A percentile compares a stretch with the other conserved stretches of the same genome.
Evolutionary conservation across 371 early-diverging fungal genomes (phyloP).

Genomic region (Mucor circinelloides): DNA sequence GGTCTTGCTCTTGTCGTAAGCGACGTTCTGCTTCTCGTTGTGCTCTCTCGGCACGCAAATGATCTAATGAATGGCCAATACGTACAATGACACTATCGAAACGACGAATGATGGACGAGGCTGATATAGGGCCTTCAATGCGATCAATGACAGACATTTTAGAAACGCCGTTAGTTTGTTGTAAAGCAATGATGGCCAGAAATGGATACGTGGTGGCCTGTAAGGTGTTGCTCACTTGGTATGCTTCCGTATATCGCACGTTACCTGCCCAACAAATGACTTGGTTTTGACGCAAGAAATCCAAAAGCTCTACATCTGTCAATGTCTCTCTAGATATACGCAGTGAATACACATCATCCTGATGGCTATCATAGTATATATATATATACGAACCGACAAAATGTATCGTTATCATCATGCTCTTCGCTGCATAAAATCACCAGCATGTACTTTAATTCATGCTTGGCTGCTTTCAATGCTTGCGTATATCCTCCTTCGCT

Average conservation of each 20-base stretch:
- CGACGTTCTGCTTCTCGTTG: conserved; percentile 69
- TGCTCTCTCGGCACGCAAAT: conserved; percentile 60
- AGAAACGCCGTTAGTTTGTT: conserved; percentile 24
- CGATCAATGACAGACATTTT: conserved; percentile 68
- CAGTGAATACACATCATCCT: neutral
- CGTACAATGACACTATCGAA: conserved; percentile 55
- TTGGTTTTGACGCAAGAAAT: conserved; percentile 64
- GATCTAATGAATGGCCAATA: conserved; percentile 54
- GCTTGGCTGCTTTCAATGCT: conserved; percentile 70
- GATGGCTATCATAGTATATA: neutral
- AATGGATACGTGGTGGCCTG: conserved; percentile 82
- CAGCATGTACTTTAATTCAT: conserved; percentile 71
- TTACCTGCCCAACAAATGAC: conserved; percentile 82
- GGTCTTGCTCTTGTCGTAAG: conserved; percentile 83
- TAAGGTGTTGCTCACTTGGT: conserved; percentile 70
- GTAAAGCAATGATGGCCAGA: conserved; percentile 70
- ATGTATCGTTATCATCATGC: conserved; percentile 75
- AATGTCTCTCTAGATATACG: conserved; percentile 52
- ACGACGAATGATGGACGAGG: conserved; percentile 53
- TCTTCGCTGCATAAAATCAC: conserved; percentile 76
- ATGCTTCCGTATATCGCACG: conserved; percentile 72
- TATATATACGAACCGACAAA: conserved; percentile 54
- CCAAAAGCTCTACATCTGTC: conserved; percentile 56
- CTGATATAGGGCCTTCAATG: conserved; percentile 57
- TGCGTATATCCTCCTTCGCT: conserved; percentile 72